Evolutionary conservation across 1,284 basidiomycete genomes (phyloP), one percentile per base, ranked within the genome.

Genomic region (Trametes sp.): DNA sequence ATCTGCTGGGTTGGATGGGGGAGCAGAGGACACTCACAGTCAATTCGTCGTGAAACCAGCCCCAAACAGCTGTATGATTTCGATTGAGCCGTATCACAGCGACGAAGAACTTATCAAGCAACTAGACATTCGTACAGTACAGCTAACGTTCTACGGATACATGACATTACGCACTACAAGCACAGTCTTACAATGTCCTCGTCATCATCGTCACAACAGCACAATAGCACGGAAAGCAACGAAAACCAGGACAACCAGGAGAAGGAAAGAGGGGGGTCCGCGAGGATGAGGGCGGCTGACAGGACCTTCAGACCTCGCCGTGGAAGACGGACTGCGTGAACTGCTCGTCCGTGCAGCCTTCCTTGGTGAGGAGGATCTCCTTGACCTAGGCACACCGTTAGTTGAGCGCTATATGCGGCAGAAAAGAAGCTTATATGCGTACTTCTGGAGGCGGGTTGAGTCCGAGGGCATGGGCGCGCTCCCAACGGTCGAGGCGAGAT

Each of bases 381-480:
- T 84, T 84, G 57, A 96, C 84, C 94, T 96, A 64, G 13, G 10
- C 42, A 14, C 46, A 48, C 31, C 5, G 35, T 52, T 29, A 16
- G 21, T 31, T 41, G 24, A 23, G 21, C 41, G 41, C 28, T 23
- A 50, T 26, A 38, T 24, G 31, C 44, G 38, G 2, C 31, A 38
- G 16, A 51, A 28, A 13, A 56, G 13, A 8, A 42, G 35, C 6
- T 28, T 4, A 45, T 21, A 44, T 36, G 77, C 84, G 63, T 68
- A 94, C 94, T 81, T 95, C 94, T 19, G 78, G 74, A 1, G 96
- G 96, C 19, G 96, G 96, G 57, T 92, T 83, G 24, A 98, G 80
- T 7, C 94, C 95, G 48, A 96, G 81, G 19, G 85, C 83, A 49
- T 90, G 75, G 0, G 96, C 96, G 42, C 96, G 83, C 70, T 97